A percentile compares a stretch with the other conserved stretches of the same genome.
Evolutionary conservation across 1,284 basidiomycete species (phyloP).

Genomic region (Ceratobasidium sp.): DNA sequence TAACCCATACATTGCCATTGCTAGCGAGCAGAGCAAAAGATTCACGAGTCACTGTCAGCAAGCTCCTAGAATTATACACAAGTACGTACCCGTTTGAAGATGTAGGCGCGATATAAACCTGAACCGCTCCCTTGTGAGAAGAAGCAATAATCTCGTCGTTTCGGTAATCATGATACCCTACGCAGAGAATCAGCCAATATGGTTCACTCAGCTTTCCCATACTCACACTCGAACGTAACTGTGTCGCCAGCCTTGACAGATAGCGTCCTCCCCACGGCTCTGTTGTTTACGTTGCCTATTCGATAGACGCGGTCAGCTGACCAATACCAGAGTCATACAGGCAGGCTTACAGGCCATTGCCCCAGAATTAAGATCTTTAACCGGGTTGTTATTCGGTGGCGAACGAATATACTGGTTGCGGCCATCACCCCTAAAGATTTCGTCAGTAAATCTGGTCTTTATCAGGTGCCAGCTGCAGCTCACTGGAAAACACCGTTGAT

Average conservation of each 20-base stretch:
- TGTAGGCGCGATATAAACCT: slow-evolving; percentile 42
- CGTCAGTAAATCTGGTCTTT: no score
- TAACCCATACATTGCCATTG: slow-evolving; percentile 45
- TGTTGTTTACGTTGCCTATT: slow-evolving; percentile 41
- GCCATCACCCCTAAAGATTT: slow-evolving; percentile 27
- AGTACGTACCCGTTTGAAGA: slow-evolving; percentile 36
- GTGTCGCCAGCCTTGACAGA: slow-evolving; percentile 35
- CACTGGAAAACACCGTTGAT: slow-evolving; percentile 42
- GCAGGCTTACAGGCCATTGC: slow-evolving; percentile 35
- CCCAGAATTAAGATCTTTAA: slow-evolving; percentile 34
- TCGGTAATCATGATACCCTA: slow-evolving; percentile 6
- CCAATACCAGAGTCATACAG: not conserved
- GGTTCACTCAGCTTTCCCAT: not conserved
- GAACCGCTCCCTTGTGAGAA: slow-evolving; percentile 37
- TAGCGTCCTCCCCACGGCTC: slow-evolving; percentile 18
- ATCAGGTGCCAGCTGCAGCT: not conserved
- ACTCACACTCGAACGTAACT: slow-evolving; percentile 40
- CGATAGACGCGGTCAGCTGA: not conserved
- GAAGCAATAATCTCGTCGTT: slow-evolving; percentile 44
- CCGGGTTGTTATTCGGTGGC: no score
- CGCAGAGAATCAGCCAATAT: not conserved
- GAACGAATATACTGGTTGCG: slow-evolving; percentile 40
- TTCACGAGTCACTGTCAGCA: not conserved
- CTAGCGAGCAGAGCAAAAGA: not conserved
- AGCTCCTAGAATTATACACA: not conserved